phyloP scores from a whole-genome alignment of 345 rosid species.

The Raphanus raphanistrum region DNA sequence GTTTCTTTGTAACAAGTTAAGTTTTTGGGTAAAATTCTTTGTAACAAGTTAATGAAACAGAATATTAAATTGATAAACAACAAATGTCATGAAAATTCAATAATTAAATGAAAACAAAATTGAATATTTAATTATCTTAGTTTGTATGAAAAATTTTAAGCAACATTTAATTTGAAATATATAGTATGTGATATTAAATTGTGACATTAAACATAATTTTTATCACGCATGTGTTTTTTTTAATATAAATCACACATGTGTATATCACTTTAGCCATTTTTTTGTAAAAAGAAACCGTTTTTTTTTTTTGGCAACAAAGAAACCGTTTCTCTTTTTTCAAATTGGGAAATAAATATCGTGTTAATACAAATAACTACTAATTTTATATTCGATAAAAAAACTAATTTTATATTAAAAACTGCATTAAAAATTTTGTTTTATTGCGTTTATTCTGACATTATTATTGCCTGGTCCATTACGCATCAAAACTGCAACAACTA shows the following conservation, averaged over 20 bases:
- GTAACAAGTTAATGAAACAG: constrained; percentile 27
- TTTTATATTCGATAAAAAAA: no score
- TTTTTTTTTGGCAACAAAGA: background rate
- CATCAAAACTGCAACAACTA: constrained; percentile 2
- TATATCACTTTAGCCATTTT: background rate
- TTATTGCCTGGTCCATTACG: background rate
- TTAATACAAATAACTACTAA: background rate
- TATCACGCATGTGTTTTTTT: background rate
- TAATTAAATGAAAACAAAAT: no score
- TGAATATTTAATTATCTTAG: no score
- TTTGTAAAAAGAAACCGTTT: background rate
- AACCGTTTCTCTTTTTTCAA: background rate
- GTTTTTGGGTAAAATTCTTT: constrained; percentile 24
- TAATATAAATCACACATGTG: no score
- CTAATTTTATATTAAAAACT: background rate
- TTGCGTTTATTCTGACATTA: background rate
- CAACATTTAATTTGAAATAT: background rate
- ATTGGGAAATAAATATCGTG: background rate
- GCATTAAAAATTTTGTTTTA: background rate
- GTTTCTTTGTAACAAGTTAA: constrained; percentile 36
- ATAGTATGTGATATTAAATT: background rate
- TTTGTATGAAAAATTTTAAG: no score
- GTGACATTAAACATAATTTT: background rate
- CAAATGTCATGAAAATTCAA: background rate
- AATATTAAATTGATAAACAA: constrained; percentile 1